Evolutionary conservation across 805 yeast species (phyloP).

Genomic region (Pichia scutulata): DNA sequence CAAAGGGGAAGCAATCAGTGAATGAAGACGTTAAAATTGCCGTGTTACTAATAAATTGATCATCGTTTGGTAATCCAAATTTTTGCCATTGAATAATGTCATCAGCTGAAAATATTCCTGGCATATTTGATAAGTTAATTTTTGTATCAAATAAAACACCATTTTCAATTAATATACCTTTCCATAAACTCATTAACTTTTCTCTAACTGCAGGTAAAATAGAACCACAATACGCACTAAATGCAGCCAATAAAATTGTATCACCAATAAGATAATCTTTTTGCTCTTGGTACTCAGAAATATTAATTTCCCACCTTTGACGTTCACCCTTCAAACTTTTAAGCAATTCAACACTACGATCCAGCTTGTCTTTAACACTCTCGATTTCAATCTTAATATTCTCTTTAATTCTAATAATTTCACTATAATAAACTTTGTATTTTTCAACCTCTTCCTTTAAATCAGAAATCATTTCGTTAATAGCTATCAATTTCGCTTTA

Average conservation of each 20-base stretch:
- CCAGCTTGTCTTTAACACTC: conserved; percentile 50
- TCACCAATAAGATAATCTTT: conserved; percentile 53
- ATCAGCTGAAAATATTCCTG: conserved; percentile 33
- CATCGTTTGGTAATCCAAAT: conserved; percentile 50
- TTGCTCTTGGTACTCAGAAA: conserved; percentile 40
- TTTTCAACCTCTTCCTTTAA: conserved; percentile 58
- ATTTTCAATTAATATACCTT: conserved; percentile 24
- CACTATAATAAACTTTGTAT: conserved; percentile 63
- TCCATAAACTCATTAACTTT: conserved; percentile 17
- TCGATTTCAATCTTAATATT: conserved; percentile 63
- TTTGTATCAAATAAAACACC: conserved; percentile 33
- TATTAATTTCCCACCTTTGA: conserved; percentile 62
- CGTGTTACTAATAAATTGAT: conserved; percentile 55
- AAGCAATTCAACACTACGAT: conserved; percentile 53
- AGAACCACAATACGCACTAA: conserved; percentile 52
- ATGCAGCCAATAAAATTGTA: conserved; percentile 55
- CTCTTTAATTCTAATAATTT: conserved; percentile 73
- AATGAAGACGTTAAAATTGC: conserved; percentile 32
- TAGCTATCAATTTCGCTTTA: conserved; percentile 61
- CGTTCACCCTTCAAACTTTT: conserved; percentile 61
- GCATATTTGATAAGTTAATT: conserved; percentile 19
- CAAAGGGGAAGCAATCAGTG: conserved; percentile 37
- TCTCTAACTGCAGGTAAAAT: conserved; percentile 32
- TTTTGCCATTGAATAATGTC: conserved; percentile 44
- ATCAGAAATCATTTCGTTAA: conserved; percentile 75